Evolutionary conservation across 108 stramenopile species (phyloP), one percentile per base, ranked within the genome.

Genomic region (Fragilariopsis cylindrus): DNA sequence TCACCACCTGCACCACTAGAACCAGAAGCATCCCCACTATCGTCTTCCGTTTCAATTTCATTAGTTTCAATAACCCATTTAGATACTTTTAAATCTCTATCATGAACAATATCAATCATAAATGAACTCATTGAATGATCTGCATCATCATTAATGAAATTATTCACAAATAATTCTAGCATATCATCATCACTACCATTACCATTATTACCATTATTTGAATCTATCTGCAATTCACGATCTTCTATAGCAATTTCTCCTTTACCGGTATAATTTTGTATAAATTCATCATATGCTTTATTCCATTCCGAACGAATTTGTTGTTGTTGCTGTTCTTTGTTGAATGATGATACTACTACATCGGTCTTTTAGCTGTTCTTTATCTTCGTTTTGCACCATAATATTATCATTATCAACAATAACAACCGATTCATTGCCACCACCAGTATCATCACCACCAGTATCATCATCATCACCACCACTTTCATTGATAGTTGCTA

Each of bases 131-230:
- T 63, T 30, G 84, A 80, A 62, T 84, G 62, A 4, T 66, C 15
- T 9, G 93, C 85, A 54, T 83, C 79, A 55, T 94, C 84, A 16
- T 48, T 45, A 11, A 94, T 18, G 47, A 92, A 86, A n/a, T 73
- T 53, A 7, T 81, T 50, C 21, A 79, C 70, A 71, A 91, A 91
- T 7, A 76, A 68, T 50, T 90, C 85, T 40, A 94, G 69, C 30
- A 30, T 30, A 30, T 2, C 0, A 30, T 30, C 30, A 30, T 30
- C 30, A 30, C 30, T 30, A 40, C 71, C 77, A 11, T 40, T 19
- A 40, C 57, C 57, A 0, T 19, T 4, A 8, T 19, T 40, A 40
- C 15, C 58, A 30, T 60, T 57, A 7, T 53, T 11, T 15, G 52
- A 53, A 15, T 53, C 15, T 62, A 83, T 77, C 19, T 75, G 66